Evolutionary conservation across 2,329 filamentous ascomycete genomes (phyloP).

Genomic region (Leptographium flavum): DNA sequence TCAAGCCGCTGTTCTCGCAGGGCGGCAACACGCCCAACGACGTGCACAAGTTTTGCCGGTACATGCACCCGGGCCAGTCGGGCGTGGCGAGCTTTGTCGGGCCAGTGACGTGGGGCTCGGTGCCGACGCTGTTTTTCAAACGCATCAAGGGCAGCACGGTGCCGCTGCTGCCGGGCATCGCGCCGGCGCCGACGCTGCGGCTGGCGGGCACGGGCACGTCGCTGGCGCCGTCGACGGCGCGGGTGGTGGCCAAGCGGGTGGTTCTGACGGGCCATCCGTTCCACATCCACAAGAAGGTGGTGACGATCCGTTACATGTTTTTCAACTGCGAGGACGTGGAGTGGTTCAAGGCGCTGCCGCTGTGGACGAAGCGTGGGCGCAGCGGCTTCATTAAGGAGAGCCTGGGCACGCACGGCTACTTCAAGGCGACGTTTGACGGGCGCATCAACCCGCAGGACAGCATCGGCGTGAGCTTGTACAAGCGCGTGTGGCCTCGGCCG

Average conservation of each 20-base stretch:
- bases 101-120: slow-evolving; percentile 83
- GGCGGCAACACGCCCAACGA: slow-evolving; percentile 87
- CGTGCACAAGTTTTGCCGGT: slow-evolving; percentile 93
- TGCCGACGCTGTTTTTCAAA: slow-evolving; percentile 82
- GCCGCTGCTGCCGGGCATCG: slow-evolving; percentile 22
- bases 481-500: slow-evolving; percentile 67
- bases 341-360: slow-evolving; percentile 92
- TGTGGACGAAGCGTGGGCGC: slow-evolving; percentile 85
- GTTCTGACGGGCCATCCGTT: slow-evolving; percentile 92
- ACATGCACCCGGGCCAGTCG: slow-evolving; percentile 77
- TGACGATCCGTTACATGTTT: slow-evolving; percentile 99
- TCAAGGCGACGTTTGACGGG: slow-evolving; percentile 96
- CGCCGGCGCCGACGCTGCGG: slow-evolving; percentile 33
- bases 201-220: slow-evolving; percentile 81
- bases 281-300: slow-evolving; percentile 96
- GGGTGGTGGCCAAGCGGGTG: slow-evolving; percentile 85
- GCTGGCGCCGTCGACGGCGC: slow-evolving; percentile 57
- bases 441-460: slow-evolving; percentile 93
- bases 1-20: slow-evolving; percentile 84
- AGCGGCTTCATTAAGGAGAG: slow-evolving; percentile 89
- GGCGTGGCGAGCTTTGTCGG: slow-evolving; percentile 82
- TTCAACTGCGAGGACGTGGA: slow-evolving; percentile 91
- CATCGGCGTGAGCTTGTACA: slow-evolving; percentile 79
- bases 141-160: slow-evolving; percentile 28
- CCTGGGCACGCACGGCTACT: slow-evolving; percentile 96